These are phyloP conservation scores for Coccinonectria pachysandricola DNA, from an alignment of 2,329 filamentous ascomycete species.

Conservation along the genomic window DNA sequence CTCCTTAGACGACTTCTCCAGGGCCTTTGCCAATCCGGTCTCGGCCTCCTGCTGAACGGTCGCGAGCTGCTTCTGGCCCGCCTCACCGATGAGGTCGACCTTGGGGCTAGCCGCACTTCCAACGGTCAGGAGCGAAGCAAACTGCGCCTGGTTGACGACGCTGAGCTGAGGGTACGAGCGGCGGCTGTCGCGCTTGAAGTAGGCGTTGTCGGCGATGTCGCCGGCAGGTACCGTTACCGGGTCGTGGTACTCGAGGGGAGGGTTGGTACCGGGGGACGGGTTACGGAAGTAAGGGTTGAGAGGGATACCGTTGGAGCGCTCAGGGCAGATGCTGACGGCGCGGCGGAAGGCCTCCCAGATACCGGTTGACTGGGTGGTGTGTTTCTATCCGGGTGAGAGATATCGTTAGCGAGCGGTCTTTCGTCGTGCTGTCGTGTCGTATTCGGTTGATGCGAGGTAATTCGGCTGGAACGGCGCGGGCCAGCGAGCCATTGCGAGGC, in stretches of 20 bases:
- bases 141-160: slow-evolving; percentile 72
- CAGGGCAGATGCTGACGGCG: slow-evolving; percentile 68
- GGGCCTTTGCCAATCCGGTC: slow-evolving; percentile 61
- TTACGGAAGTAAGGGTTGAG: slow-evolving; percentile 88
- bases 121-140: slow-evolving; percentile 73
- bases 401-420: slow-evolving; percentile 12
- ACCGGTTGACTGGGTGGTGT: slow-evolving; percentile 82
- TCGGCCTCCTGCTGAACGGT: slow-evolving; percentile 65
- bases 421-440: slow-evolving; percentile 3
- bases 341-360: slow-evolving; percentile 80
- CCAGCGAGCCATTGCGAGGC: slow-evolving; percentile 11
- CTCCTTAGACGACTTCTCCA: slow-evolving; percentile 48
- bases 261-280: slow-evolving; percentile 48
- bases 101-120: slow-evolving; percentile 75
- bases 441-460: slow-evolving; percentile 7
- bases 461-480: slow-evolving; percentile 6
- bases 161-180: slow-evolving; percentile 73
- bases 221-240: slow-evolving; percentile 48
- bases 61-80: slow-evolving; percentile 55
- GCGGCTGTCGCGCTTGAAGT: slow-evolving; percentile 84
- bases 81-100: slow-evolving; percentile 65
- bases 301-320: slow-evolving; percentile 84
- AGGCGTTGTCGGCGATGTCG: slow-evolving; percentile 34
- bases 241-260: slow-evolving; percentile 27
- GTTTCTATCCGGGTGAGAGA: slow-evolving; percentile 56